Conservation (phyloP, 73 alveolate species). For the Loxodes magnus region DNA sequence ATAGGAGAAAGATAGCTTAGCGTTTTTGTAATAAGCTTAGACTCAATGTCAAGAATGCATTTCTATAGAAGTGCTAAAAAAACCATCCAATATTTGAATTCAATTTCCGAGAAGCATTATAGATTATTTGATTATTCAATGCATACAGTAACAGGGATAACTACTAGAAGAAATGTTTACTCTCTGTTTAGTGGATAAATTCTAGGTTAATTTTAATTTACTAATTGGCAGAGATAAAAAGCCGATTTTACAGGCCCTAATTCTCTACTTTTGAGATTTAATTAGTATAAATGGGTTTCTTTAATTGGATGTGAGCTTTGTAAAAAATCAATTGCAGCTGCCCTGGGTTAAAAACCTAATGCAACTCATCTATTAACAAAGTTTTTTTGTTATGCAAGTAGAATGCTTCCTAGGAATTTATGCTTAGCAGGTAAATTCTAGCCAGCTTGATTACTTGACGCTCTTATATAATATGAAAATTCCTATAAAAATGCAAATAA, state of each 20-base stretch:
- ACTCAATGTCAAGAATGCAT: conserved; percentile 1
- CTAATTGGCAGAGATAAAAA: not conserved
- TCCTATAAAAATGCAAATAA: not conserved
- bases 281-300: not conserved
- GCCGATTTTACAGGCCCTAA: not conserved
- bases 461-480: not conserved
- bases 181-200: not conserved
- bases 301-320: conserved; percentile 1
- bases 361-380: not conserved
- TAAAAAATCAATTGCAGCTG: not conserved
- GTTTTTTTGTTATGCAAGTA: not conserved
- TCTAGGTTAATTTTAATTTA: not conserved
- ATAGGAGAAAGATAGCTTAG: no score
- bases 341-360: not conserved
- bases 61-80: not conserved
- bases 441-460: not conserved
- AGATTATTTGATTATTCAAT: not conserved
- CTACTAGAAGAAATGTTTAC: not conserved
- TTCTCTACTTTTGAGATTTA: not conserved
- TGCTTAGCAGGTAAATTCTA: not conserved
- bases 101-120: not conserved
- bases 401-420: not conserved
- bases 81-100: not conserved
- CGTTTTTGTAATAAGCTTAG: not conserved
- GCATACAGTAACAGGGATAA: not conserved